A percentile compares a stretch with the other conserved stretches of the same genome.
These are phyloP conservation scores for Hypoxylon sp. DNA, from an alignment of 2,329 filamentous ascomycete species.

Conservation along the genomic window DNA sequence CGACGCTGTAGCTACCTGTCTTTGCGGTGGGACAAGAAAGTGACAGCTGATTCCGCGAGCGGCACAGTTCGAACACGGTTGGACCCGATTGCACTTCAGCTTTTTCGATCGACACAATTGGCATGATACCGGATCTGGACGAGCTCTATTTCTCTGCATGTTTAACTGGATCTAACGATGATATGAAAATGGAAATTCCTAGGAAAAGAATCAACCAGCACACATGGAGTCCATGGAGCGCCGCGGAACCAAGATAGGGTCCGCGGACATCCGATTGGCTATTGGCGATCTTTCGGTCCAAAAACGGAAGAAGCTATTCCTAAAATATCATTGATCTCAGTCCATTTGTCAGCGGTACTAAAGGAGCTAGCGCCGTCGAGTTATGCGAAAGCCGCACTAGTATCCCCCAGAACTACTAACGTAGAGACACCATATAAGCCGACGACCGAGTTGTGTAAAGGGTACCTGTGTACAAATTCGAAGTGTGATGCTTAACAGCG, in stretches of 20 bases:
- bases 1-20: slow-evolving; percentile 11
- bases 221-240: slow-evolving; percentile 18
- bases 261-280: slow-evolving; percentile 29
- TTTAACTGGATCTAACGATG: slow-evolving; percentile 1
- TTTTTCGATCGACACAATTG: slow-evolving; percentile 46
- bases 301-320: neutral
- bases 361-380: no score
- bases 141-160: slow-evolving; percentile 37
- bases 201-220: slow-evolving; percentile 11
- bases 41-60: slow-evolving; percentile 37
- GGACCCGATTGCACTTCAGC: slow-evolving; percentile 42
- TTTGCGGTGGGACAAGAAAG: slow-evolving; percentile 37
- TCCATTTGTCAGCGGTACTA: neutral
- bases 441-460: neutral
- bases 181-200: neutral
- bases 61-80: slow-evolving; percentile 46
- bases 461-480: neutral
- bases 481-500: neutral
- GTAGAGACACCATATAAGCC: no score
- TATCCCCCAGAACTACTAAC: no score
- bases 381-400: no score
- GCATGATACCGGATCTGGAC: slow-evolving; percentile 43
- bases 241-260: slow-evolving; percentile 15
- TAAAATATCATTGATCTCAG: neutral
- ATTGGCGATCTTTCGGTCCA: slow-evolving; percentile 1